Conservation (phyloP, 345 rosid genomes). For the Corchorus olitorius region DNA sequence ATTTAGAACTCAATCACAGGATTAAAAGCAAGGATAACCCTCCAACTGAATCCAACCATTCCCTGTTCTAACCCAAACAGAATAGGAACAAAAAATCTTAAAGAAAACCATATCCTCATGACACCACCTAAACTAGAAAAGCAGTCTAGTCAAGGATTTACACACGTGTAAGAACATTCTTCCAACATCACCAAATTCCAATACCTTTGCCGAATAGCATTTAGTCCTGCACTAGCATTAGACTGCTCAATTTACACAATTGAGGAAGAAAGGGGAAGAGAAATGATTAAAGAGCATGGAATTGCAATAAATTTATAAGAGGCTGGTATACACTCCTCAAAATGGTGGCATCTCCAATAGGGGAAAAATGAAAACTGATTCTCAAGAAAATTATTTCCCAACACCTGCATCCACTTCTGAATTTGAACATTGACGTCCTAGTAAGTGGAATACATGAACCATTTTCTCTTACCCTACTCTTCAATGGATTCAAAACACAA, state of each 20-base stretch:
- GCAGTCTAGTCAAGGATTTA: neutral
- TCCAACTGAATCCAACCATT: neutral
- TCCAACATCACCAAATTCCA: neutral
- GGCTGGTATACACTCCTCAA: neutral
- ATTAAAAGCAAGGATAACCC: neutral
- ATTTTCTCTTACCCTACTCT: neutral
- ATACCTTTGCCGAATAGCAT: neutral
- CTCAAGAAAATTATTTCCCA: conserved; percentile 10
- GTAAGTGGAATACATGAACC: neutral
- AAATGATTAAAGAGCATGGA: neutral
- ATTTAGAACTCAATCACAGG: neutral
- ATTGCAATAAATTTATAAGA: conserved; percentile 2
- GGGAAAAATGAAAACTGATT: neutral
- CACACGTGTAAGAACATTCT: neutral
- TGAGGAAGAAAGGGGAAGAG: neutral
- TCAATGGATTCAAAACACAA: neutral
- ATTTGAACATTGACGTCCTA: neutral
- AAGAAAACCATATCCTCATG: conserved; percentile 8
- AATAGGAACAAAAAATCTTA: neutral
- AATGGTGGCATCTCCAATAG: conserved; percentile 7
- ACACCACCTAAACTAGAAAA: conserved; percentile 1
- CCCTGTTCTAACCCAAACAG: neutral
- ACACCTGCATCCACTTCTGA: neutral
- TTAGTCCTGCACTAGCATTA: neutral
- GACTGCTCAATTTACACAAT: conserved; percentile 1